Evolutionary conservation across 305 asterid genomes (phyloP), one percentile per base, ranked within the genome.

Genomic region (Fraxinus floribunda): DNA sequence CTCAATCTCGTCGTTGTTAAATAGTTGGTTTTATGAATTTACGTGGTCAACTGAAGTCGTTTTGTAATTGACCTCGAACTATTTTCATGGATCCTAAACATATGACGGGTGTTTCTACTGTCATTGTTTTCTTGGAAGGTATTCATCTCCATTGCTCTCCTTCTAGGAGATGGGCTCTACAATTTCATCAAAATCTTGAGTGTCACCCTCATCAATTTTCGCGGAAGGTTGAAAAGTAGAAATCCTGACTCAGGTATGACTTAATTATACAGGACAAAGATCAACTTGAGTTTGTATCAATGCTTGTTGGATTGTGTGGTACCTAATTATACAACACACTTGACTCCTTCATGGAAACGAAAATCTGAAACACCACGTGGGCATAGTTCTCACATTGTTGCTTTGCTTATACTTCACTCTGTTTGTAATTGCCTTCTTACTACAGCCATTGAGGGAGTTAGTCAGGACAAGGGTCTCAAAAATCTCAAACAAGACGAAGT

Each of bases 151-250:
- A 90, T 94, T 71, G 92, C 98, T 39, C 95, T 94, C 75, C 93
- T 94, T 78, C 88, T 94, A 0, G 97, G 98, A 39, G 98, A 94
- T 52, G 98, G 98, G 10, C 93, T 94, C 34, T 94, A 93, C 82
- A 93, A 85, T 81, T 94, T 94, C 83, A 39, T 80, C 82, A 93
- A 93, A 89, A 89, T 93, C 73, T 73, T 91, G 35, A 66, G 78
- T 46, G 72, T 90, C 79, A 90, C 94, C 2, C 72, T 88, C 1
- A 77, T 76, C 7, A 93, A 84, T 71, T 68, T 91, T 49, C 86
- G 81, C 15, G 60, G 9, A 72, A 86, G 82, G 74, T 71, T 81
- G 32, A 82, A 84, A 77, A 46, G 76, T 77, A 84, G 66, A 85
- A 86, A 77, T 4, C 83, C 0, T 57, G 78, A 9, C 68, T 78